These are phyloP conservation scores for Cryptococcus sp. DNA, from an alignment of 1,284 basidiomycete species.

Conservation along the genomic window DNA sequence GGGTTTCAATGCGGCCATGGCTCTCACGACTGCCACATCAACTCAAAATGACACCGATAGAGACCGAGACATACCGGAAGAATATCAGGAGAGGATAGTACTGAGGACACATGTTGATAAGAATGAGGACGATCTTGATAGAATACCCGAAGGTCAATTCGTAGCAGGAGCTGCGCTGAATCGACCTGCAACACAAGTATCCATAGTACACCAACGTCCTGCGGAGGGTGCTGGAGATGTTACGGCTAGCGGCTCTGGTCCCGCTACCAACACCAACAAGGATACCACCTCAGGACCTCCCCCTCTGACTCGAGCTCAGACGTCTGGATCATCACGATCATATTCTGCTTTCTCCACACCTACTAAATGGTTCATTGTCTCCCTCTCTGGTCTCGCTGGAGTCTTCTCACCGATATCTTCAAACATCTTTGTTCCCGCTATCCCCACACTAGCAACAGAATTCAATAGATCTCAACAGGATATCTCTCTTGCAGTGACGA, in stretches of 20 bases:
- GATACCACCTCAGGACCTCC: no score
- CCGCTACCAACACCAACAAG: no score
- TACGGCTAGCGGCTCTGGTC: no score
- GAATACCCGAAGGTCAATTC: neutral
- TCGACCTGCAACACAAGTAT: neutral
- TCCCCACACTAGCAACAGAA: constrained; percentile 33
- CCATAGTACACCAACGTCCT: neutral
- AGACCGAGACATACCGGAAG: no score
- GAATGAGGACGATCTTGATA: no score
- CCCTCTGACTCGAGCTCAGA: neutral
- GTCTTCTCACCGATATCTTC: constrained; percentile 13
- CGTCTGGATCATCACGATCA: constrained; percentile 7
- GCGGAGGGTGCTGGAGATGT: no score
- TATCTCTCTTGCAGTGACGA: constrained; percentile 43
- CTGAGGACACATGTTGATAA: no score
- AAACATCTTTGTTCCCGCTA: constrained; percentile 41
- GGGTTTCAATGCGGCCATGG: no score
- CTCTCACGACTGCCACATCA: no score
- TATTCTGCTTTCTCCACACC: constrained; percentile 32
- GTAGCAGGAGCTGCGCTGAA: neutral
- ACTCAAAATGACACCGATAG: no score
- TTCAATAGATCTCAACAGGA: constrained; percentile 32
- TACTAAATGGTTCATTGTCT: constrained; percentile 22
- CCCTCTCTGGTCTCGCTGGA: neutral
- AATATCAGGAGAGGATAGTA: no score